Evolutionary conservation across 345 rosid genomes (phyloP), one percentile per base, ranked within the genome.

Genomic region (Bruguiera gymnorhiza): DNA sequence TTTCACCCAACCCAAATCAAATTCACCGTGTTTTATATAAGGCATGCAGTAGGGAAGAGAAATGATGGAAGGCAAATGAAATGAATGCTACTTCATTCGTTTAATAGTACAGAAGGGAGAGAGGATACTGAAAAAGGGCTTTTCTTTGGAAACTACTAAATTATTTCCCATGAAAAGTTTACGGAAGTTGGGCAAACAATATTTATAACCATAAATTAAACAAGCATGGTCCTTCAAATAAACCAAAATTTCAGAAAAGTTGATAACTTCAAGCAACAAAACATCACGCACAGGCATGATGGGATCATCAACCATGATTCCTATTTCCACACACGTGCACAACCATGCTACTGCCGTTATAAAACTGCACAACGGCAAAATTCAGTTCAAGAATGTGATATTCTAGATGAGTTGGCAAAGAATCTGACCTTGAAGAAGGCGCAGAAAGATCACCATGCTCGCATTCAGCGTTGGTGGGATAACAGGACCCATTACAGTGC

Each of bases 401-500:
- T 54, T 30, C 10, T 57, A 43, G 39, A 63, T 5, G 32, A 63
- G 46, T 37, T 29, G 43, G 37, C 1, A 24, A 34, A 57, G 34
- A 64, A 52, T 9, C 63, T 68, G 62, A 91, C 96, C 99, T 71
- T 88, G 79, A 27, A 95, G 87, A 66, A 92, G 89, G 65, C 92
- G 91, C 9, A 71, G 26, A 73, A 92, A 85, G 86, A 92, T 78
- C 74, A 86, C 1, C 97, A 92, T 88, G 82, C 98, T 95, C 6
- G 89, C 97, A 81, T 90, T 90, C 7, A 92, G 78, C 0, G 81
- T 81, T 0, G 94, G 91, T 0, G 96, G 82, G 76, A 95, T 86
- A 32, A 85, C 82, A 67, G 96, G 94, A 6, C 99, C 98, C 96
- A 92, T 83, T 55, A 95, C 98, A 0, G 94, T 88, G 19, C 96